These are phyloP conservation scores for Lotmaria passim DNA, from an alignment of 208 protist species.

Conservation along the genomic window DNA sequence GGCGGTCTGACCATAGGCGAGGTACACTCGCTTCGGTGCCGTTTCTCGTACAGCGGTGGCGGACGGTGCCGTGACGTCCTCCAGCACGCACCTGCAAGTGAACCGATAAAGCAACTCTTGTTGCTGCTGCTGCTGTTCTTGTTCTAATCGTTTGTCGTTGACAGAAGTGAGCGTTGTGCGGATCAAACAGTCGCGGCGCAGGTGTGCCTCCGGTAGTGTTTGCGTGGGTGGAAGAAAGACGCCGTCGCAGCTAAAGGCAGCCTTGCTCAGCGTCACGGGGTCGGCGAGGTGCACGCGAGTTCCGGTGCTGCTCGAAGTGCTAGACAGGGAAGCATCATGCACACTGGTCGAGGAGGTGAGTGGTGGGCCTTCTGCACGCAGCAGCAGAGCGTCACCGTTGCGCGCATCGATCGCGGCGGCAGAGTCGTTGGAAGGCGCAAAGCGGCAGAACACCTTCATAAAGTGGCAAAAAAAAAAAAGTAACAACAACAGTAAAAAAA, in stretches of 20 bases:
- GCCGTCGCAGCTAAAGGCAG: constrained; percentile 44
- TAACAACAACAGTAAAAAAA: neutral
- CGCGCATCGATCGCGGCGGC: neutral
- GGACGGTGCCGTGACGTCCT: neutral
- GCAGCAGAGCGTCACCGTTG: constrained; percentile 14
- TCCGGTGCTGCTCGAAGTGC: neutral
- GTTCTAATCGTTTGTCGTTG: no score
- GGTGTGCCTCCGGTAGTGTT: no score
- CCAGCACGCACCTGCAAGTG: constrained; percentile 21
- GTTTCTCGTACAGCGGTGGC: neutral
- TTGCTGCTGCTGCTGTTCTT: constrained; percentile 11
- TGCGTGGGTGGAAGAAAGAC: constrained; percentile 41
- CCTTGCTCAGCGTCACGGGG: constrained; percentile 41
- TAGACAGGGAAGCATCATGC: no score
- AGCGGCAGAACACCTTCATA: constrained; percentile 75
- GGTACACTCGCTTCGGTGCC: constrained; percentile 34
- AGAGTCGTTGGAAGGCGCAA: constrained; percentile 29
- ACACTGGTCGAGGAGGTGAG: neutral
- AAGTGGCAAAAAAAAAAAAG: constrained; percentile 18
- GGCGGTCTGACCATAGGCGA: constrained; percentile 87
- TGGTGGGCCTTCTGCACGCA: constrained; percentile 16
- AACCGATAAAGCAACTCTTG: constrained; percentile 40
- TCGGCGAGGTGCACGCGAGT: constrained; percentile 37
- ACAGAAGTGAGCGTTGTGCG: no score
- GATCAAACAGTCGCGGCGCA: no score